Percentiles rank a stretch among this genome's conserved stretches.
Conservation (phyloP, 805 yeast genomes). For the Candida piceae region DNA sequence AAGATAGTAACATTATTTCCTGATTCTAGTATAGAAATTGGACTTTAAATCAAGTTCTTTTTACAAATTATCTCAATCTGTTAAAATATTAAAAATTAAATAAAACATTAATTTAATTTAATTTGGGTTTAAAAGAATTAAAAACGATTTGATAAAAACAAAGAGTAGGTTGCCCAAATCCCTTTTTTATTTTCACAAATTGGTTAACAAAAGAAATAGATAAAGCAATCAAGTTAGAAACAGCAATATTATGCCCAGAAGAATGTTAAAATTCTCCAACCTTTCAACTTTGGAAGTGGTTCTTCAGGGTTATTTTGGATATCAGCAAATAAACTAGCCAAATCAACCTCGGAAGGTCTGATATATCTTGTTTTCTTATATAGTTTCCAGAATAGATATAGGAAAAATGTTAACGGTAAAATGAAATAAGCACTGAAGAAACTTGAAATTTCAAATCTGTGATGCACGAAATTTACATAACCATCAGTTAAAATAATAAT, state of each 20-base stretch:
- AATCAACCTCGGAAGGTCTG: constrained; percentile 36
- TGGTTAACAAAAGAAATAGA: too few species aligned
- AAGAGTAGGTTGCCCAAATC: too few species aligned
- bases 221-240: neutral
- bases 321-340: neutral
- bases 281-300: neutral
- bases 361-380: constrained; percentile 29
- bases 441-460: constrained; percentile 22
- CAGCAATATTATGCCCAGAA: neutral
- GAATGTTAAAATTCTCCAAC: neutral
- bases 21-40: too few species aligned
- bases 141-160: too few species aligned
- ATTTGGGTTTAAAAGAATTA: too few species aligned
- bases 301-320: neutral
- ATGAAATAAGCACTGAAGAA: constrained; percentile 21
- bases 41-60: too few species aligned
- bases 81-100: too few species aligned
- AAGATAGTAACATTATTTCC: too few species aligned
- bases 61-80: too few species aligned
- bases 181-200: too few species aligned
- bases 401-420: constrained; percentile 25
- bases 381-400: constrained; percentile 32
- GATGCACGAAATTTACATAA: constrained; percentile 30
- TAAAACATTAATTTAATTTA: too few species aligned
- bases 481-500: constrained; percentile 33